Percentiles rank a stretch among this genome's conserved stretches.
phyloP scores from a whole-genome alignment of 2,329 filamentous ascomycete species.

The Cytospora leucostoma region DNA sequence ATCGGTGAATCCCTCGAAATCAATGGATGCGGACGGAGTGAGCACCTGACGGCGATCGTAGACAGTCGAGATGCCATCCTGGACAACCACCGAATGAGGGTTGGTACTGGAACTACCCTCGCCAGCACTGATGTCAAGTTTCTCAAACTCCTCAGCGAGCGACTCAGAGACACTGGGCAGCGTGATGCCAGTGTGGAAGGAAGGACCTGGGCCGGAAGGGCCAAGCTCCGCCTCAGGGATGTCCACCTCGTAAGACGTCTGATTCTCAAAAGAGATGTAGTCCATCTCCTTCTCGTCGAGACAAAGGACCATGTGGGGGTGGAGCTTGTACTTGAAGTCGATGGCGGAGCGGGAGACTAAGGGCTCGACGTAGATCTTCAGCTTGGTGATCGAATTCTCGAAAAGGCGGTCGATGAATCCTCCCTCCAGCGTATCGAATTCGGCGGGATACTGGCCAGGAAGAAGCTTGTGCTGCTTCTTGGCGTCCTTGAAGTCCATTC shows the following conservation, averaged over 20 bases:
- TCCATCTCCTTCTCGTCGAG: conserved; percentile 60
- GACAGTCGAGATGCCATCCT: conserved; percentile 44
- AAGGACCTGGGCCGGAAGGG: conserved; percentile 49
- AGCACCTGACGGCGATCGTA: conserved; percentile 38
- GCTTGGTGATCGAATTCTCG: conserved; percentile 1
- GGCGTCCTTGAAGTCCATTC: not conserved
- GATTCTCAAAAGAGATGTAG: conserved; percentile 55
- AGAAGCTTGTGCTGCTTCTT: not conserved
- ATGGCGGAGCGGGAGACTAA: conserved; percentile 32
- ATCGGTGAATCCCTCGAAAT: conserved; percentile 41
- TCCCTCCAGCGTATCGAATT: conserved; percentile 17
- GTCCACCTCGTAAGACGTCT: conserved; percentile 42
- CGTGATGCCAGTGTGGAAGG: conserved; percentile 48
- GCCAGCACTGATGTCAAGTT: conserved; percentile 35
- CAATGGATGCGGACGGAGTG: conserved; percentile 38
- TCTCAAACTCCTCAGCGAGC: conserved; percentile 38
- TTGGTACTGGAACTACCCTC: conserved; percentile 38
- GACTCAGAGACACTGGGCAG: conserved; percentile 32
- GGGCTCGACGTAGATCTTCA: conserved; percentile 14
- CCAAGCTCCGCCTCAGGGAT: conserved; percentile 48
- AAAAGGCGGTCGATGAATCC: not conserved
- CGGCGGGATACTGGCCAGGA: not conserved
- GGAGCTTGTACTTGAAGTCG: conserved; percentile 40
- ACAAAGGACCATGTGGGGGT: conserved; percentile 51
- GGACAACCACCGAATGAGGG: conserved; percentile 40